Conservation (phyloP, 805 yeast species). For the Diddensiella transvaalensis region DNA sequence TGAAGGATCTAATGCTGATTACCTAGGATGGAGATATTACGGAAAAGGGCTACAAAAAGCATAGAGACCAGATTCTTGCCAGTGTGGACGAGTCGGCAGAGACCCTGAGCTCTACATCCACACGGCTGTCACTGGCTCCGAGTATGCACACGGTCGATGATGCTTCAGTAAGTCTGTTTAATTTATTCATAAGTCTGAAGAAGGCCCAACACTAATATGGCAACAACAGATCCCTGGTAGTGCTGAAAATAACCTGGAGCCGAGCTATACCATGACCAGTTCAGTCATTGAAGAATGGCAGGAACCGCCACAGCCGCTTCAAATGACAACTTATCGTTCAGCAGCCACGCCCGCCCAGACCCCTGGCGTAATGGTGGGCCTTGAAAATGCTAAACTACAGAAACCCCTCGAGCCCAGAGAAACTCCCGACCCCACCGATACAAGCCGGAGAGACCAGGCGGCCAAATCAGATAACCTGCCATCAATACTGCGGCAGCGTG, state of each 20-base stretch:
- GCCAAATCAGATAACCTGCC: conserved; percentile 58
- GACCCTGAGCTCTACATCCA: conserved; percentile 18
- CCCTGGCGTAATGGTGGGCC: conserved; percentile 8
- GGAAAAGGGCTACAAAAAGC: conserved; percentile 65
- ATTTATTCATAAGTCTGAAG: no score
- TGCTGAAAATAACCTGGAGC: background rate
- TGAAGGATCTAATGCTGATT: background rate
- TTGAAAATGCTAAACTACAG: conserved; percentile 38
- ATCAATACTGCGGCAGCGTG: conserved; percentile 69
- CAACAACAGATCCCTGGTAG: background rate
- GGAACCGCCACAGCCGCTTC: background rate
- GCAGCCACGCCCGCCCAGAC: conserved; percentile 16
- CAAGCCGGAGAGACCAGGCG: conserved; percentile 29
- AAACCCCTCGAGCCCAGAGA: conserved; percentile 63
- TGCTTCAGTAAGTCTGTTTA: background rate
- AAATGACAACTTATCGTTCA: conserved; percentile 11
- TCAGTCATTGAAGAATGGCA: conserved; percentile 2
- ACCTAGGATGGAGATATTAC: conserved; percentile 63
- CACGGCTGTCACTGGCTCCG: conserved; percentile 13
- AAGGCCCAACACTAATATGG: no score
- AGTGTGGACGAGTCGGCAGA: conserved; percentile 9
- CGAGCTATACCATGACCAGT: conserved; percentile 4
- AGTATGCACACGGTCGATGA: background rate
- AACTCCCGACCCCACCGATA: conserved; percentile 33
- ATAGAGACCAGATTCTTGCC: conserved; percentile 43